Evolutionary conservation across 2,329 filamentous ascomycete species (phyloP), one percentile per base, ranked within the genome.

Genomic region (Volutella citrinella): DNA sequence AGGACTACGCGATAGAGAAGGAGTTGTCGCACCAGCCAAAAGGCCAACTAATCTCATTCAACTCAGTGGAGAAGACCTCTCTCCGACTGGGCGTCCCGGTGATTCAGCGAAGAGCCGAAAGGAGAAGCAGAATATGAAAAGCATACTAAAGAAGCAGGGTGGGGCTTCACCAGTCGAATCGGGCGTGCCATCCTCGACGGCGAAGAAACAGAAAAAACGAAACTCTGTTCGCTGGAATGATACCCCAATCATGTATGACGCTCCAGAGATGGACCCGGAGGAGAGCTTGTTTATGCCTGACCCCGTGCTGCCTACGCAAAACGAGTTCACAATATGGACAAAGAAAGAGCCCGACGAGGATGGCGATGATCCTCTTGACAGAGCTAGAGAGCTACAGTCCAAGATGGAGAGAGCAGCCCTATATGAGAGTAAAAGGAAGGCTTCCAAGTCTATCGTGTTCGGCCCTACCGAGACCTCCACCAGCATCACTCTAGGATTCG

Each of bases 1-100:
- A 19, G 53, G 55, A 24, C 60, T 56, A 6, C 66, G 69, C 18
- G 65, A 68, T 14, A 64, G 60, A 33, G 65, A 66, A 27, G 73
- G 76, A 19, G 33, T 45, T 10, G 40, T 41, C 15, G 62, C 55
- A 3, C 60, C 67, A 3, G 52, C 63, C 3, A 59, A 64, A 34
- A 41, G 63, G 21, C 58, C 59, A 5, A 37, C 37, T 5, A 30
- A 32, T 6, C 40, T 54, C 17, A 41, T 56, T 68, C 10, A 52
- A 56, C 5, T 54, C 55, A 26, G 36, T 37, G n/a, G 43, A 43
- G 8, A 45, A 35, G 13, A 30, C 23, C 19, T 13, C 14, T 16
- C 14, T 13, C 10, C 13, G 32, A 7, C 26, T 21, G n/a, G 13
- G 15, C 7, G 10, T 16, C 7, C 28, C 36, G 10, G 17, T 22